phyloP scores from a whole-genome alignment of 2,329 filamentous ascomycete species.

The Xylaria sp. region DNA sequence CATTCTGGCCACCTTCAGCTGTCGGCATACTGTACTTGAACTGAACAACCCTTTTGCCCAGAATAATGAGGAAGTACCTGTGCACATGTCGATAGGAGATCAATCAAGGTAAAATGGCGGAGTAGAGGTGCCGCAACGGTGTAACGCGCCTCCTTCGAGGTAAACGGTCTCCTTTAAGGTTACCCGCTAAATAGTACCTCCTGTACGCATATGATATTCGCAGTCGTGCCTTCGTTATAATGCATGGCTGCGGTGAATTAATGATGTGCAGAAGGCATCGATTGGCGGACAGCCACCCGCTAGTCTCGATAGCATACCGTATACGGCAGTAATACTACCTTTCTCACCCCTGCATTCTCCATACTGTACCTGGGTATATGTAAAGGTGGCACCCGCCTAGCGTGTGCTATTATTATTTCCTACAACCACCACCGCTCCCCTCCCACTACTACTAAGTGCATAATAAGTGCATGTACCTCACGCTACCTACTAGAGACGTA shows the following conservation, averaged over 20 bases:
- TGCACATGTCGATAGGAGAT: too few relatives aligned
- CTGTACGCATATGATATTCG: neutral
- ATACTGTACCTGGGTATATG: neutral
- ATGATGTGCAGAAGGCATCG: slow-evolving; percentile 38
- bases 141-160: neutral
- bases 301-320: slow-evolving; percentile 4
- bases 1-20: too few relatives aligned
- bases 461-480: neutral
- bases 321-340: slow-evolving; percentile 22
- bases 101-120: neutral
- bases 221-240: slow-evolving; percentile 5
- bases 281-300: slow-evolving; percentile 21
- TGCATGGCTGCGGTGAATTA: slow-evolving; percentile 30
- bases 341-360: slow-evolving; percentile 21
- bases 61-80: neutral
- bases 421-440: neutral
- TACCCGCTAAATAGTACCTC: slow-evolving; percentile 3
- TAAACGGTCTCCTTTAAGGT: slow-evolving; percentile 2
- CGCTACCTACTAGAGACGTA: neutral
- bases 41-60: too few relatives aligned
- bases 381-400: too few relatives aligned
- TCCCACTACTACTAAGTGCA: neutral
- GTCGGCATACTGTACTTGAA: neutral
- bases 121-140: slow-evolving; percentile 4
- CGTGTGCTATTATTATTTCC: slow-evolving; percentile 2